Base-by-base conservation (phyloP, 1,284 basidiomycete genomes). In the Malassezia slooffiae region DNA sequence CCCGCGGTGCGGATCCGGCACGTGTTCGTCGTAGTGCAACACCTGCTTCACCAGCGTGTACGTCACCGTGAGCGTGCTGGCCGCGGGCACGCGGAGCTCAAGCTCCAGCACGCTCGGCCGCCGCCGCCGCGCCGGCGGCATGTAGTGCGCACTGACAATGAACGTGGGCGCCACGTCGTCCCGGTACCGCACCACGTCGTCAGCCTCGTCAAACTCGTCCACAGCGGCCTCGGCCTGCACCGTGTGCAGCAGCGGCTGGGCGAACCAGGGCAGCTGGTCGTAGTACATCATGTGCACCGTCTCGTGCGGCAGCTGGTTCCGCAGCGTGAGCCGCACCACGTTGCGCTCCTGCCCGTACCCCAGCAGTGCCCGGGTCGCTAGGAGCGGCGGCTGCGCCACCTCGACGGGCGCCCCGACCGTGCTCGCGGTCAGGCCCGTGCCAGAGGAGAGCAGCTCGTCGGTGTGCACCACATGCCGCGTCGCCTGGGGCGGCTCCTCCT, bases 21-120 rank as follows among this genome's bases (percentile, higher is more conserved):
- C 85, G 67, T 97, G 91, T 62, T 96, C 90, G 13, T 84, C 89
- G 69, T 96, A 96, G 38, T 83, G 80, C 43, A 99, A 74, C 66
- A 90, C 91, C 3, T 81, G 78, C 70, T 90, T 90, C 27, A 78
- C 76, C 60, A 89, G 80, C 30, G 84, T 82, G 65, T 91, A 76
- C 13, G 74, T 75, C 39, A 95, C 71, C 5, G 75, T 73, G 1
- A 89, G 64, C 0, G 76, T 80, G 4, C 50, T 54, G 43, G 76
- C 75, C 17, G 74, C 72, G 3, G 85, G 75, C 0, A 89, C 83
- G 12, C 54, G 43, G n/a, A 96, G 69, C 21, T 75, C 67, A 2
- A 79, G 74, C 70, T 90, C 84, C 13, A 69, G 10, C 9, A 53
- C 48, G n/a, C 53, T 49, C 4, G 57, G 54, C 12, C 38, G 38